Evolutionary conservation across 768 basidiomycete species (phyloP), one percentile per base, ranked within the genome.

Genomic region (Leccinum longicurvipes): DNA sequence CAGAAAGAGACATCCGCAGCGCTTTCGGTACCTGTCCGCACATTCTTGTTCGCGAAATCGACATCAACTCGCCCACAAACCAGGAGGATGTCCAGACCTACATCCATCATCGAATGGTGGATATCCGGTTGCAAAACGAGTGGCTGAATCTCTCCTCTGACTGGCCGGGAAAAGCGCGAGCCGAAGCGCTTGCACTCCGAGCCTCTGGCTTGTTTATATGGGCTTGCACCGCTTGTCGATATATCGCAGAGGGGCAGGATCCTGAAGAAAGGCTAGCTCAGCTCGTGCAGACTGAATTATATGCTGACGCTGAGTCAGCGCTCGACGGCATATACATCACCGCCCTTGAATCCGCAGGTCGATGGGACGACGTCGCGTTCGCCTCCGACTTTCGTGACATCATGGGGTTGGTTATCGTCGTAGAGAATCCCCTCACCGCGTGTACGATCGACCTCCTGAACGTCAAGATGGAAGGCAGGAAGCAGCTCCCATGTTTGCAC

Each of bases 131-230:
- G 36, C 64, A 72, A 34, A 71, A 72, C 54, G 60, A 63, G 24
- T 67, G 57, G 51, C 42, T 71, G 34, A 60, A 58, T 6, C 61
- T 72, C 9, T 44, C 71, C 4, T 53, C 56, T 0, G 68, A 72
- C 50, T 73, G 70, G 70, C 72, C 70, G 0, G 72, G 72, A 3
- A 50, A 61, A 23, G 24, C 50, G 3, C 51, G 49, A 47, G 58
- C 52, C 1, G 54, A 60, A 5, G 61, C 62, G 4, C 63, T 71
- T 3, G 50, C 58, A 1, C 47, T 65, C 12, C 71, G 71, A 19
- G 69, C 71, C 11, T 72, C 65, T 41, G 70, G 70, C 3, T 60
- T 72, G 29, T 73, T 73, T 47, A 60, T 72, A 39, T 72, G 70
- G 70, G 72, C 72, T 10, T 62, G 50, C 15, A 73, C 70, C 11